Base-by-base conservation (phyloP, 495 filamentous ascomycete species). In the Penicillium lagena region DNA sequence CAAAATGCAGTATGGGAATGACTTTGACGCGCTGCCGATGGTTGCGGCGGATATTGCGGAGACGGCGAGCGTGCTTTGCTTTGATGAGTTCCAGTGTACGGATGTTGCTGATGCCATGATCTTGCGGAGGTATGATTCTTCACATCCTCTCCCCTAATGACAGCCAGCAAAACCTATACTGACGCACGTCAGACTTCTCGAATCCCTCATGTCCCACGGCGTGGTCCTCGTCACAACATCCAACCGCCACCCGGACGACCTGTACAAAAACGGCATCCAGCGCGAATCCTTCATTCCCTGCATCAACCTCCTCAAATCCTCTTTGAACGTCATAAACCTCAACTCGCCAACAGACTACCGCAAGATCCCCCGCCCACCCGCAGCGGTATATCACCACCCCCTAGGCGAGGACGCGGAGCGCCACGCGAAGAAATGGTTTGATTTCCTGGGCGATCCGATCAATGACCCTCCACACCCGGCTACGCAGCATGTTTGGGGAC, bases 61-160 rank as follows among this genome's bases (percentile, higher is more conserved):
- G 57, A 76, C 80, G 40, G 83, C 81, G 27, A 89, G 82, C 47
- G 89, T 97, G 29, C 71, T 98, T 12, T 98, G 93, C 62, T 98
- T 98, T 57, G 93, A 98, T 64, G 93, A 98, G 72, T 98, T 98
- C 59, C 93, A 98, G 59, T 96, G 91, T 62, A 98, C 93, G 17
- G 93, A 98, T 70, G 91, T 98, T 13, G 93, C 94, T 9, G 94
- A 98, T 73, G 93, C 93, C 40, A 98, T 98, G 93, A 97, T 98
- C 56, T 62, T 98, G 50, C 72, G 93, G 47, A 75, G 85, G 81
- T 82, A 60, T 22, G 3, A 22, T 4, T 22, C 22, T 22, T 22
- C 4, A 22, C 22, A 22, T 22, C 3, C 22, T 22, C 1, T 17
- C 22, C 22, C 22, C 22, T 4, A 22, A 4, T 3, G 22, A 22